Evolutionary conservation across 306 rosid genomes (phyloP), one percentile per base, ranked within the genome.

Genomic region (Oxytropis ochrocephala): DNA sequence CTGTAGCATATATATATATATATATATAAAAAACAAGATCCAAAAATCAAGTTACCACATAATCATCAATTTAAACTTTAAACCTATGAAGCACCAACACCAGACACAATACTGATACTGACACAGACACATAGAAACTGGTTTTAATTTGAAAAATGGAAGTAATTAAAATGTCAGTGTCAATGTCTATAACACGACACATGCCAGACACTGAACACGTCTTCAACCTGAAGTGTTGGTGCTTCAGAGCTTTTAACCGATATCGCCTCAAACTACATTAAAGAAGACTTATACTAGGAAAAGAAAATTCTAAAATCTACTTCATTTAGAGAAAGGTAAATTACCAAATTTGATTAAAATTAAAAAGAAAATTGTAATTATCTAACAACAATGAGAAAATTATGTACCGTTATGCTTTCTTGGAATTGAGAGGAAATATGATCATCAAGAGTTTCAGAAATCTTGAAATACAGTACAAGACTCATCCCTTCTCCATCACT

Each of bases 401-500:
- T 29, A 56, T 48, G 5, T 81, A 91, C 99, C 96, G 56, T 81
- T 57, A 94, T 85, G 83, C 82, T 87, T 29, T 94, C 97, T 14
- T 85, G 92, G 81, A 86, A 94, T 7, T 88, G 89, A 19, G 89
- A 72, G 78, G 97, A 87, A 73, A 84, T 77, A 24, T 91, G 79
- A 32, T 78, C 79, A 4, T 91, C 95, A 67, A 87, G 82, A 73
- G 72, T 84, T 30, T 91, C 96, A 3, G 87, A 80, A 71, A 79
- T 81, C 80, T 83, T 87, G 64, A 94, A 94, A 69, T 94, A 94
- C 42, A 91, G 62, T 35, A 91, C 96, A 24, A 91, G 91, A 84
- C 96, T 91, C 85, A 87, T 67, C 44, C 97, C 99, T 44, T 94
- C 96, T 18, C 99, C 99, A 75, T 94, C 99, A 36, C 84, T 75